Evolutionary conservation across 1,139 yeast species (phyloP).

Genomic region (Geotrichum phurueaensis): DNA sequence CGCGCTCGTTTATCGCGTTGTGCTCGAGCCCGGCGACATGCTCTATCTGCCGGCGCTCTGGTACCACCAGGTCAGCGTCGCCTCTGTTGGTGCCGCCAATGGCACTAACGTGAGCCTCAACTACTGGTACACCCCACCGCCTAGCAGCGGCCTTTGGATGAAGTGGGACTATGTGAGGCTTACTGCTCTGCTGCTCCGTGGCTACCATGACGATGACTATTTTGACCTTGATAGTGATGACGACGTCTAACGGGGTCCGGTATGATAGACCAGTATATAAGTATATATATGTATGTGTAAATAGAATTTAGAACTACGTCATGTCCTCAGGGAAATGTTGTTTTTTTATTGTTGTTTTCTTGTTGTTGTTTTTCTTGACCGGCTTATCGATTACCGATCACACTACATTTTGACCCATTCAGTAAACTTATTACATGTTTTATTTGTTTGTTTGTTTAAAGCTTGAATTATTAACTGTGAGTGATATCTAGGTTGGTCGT

Average conservation of each 20-base stretch:
- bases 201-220: slow-evolving; percentile 28
- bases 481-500: no score
- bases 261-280: no score
- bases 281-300: background rate
- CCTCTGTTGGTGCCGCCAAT: slow-evolving; percentile 14
- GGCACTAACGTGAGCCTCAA: slow-evolving; percentile 34
- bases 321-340: no score
- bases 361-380: no score
- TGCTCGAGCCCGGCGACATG: slow-evolving; percentile 35
- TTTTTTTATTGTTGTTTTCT: no score
- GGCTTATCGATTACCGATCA: no score
- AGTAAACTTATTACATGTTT: no score
- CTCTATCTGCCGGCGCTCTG: slow-evolving; percentile 39
- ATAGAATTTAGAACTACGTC: background rate
- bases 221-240: slow-evolving; percentile 19
- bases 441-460: no score
- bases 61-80: slow-evolving; percentile 38
- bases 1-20: slow-evolving; percentile 29
- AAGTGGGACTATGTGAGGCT: slow-evolving; percentile 33
- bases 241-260: background rate
- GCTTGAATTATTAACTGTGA: no score
- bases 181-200: slow-evolving; percentile 25
- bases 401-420: no score
- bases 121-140: slow-evolving; percentile 36
- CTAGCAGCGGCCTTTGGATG: slow-evolving; percentile 30